phyloP scores from a whole-genome alignment of 306 rosid genomes.

The Quercus variabilis region DNA sequence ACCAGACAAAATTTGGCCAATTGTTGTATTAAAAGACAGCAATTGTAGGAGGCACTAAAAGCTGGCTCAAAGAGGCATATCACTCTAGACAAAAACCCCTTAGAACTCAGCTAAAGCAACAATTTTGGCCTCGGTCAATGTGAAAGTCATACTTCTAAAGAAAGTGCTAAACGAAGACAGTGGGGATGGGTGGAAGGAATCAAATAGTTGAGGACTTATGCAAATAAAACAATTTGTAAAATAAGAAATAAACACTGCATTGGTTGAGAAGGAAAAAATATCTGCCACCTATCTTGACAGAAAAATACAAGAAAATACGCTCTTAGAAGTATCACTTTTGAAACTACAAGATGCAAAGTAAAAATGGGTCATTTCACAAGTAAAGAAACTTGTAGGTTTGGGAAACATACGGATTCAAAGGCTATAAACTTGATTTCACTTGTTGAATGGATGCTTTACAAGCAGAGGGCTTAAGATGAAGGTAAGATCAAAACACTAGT shows the following conservation, averaged over 20 bases:
- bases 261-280: no score
- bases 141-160: no score
- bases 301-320: background rate
- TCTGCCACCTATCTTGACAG: background rate
- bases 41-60: no score
- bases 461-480: background rate
- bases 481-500: background rate
- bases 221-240: background rate
- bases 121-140: background rate
- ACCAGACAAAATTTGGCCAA: background rate
- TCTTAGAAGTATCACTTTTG: no score
- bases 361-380: background rate
- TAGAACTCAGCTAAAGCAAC: background rate
- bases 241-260: no score
- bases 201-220: background rate
- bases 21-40: no score
- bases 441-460: background rate
- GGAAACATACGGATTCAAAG: background rate
- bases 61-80: no score
- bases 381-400: background rate
- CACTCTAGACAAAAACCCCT: background rate
- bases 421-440: background rate
- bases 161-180: background rate
- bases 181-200: background rate
- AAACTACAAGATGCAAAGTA: background rate